These are phyloP conservation scores for Suhomyces sp. DNA, from an alignment of 805 yeast genomes.

Conservation along the genomic window DNA sequence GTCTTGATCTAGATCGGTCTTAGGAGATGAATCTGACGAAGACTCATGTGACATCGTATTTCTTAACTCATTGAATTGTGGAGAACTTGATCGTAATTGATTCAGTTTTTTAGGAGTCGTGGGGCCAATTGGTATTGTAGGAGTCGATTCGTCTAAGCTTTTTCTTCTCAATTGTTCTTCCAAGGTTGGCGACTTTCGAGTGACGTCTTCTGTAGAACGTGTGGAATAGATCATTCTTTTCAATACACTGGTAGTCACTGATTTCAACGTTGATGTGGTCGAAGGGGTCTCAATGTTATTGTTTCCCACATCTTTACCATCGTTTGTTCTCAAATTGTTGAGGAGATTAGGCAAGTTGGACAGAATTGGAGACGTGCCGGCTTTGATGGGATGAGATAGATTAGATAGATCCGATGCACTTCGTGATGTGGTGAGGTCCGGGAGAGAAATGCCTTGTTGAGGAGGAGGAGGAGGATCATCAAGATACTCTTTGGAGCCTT, in stretches of 20 bases:
- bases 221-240: slow-evolving; percentile 13
- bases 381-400: background rate
- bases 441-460: too few relatives aligned
- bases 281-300: background rate
- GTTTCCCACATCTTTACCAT: slow-evolving; percentile 7
- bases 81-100: too few relatives aligned
- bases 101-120: too few relatives aligned
- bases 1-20: too few relatives aligned
- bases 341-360: slow-evolving; percentile 23
- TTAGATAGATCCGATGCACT: slow-evolving; percentile 5
- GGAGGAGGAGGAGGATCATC: background rate
- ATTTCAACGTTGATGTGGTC: too few relatives aligned
- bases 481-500: slow-evolving; percentile 1
- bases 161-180: too few relatives aligned
- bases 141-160: too few relatives aligned
- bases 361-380: slow-evolving; percentile 20
- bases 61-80: too few relatives aligned
- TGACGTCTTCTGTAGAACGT: slow-evolving; percentile 14
- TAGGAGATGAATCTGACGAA: too few relatives aligned
- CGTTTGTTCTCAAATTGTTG: slow-evolving; percentile 23
- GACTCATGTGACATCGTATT: too few relatives aligned
- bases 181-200: too few relatives aligned
- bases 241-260: slow-evolving; percentile 6
- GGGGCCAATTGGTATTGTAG: too few relatives aligned
- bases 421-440: slow-evolving; percentile 9